Evolutionary conservation across 768 basidiomycete species (phyloP).

Genomic region (Termitomyces sp.): DNA sequence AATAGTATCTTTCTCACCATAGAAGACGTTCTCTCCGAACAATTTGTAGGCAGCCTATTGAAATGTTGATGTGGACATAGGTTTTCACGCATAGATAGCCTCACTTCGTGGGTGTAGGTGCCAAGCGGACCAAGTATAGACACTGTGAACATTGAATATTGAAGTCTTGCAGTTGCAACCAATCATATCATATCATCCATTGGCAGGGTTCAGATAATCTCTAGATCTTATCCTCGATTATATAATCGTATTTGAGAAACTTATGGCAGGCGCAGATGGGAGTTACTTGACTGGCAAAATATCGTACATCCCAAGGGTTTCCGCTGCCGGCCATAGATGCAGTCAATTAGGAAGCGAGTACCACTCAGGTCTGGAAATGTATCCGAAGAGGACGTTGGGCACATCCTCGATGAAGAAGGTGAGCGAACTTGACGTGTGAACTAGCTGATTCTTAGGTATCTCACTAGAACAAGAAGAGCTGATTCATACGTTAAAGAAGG

Average conservation of each 20-base stretch:
- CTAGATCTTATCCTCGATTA: too few species aligned
- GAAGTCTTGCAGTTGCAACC: neutral
- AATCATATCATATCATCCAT: neutral
- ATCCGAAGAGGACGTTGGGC: constrained; percentile 20
- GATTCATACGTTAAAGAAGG: constrained; percentile 40
- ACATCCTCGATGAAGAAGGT: constrained; percentile 53
- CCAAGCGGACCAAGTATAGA: constrained; percentile 64
- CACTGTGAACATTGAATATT: constrained; percentile 20
- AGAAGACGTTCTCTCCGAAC: constrained; percentile 27
- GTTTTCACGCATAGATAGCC: neutral
- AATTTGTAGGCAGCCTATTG: constrained; percentile 33
- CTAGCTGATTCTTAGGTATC: neutral
- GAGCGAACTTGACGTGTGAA: neutral
- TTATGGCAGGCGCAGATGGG: neutral
- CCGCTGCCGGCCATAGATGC: constrained; percentile 16
- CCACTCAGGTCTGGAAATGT: constrained; percentile 33
- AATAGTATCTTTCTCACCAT: constrained; percentile 29
- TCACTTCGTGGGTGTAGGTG: constrained; percentile 60
- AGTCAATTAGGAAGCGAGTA: constrained; percentile 36
- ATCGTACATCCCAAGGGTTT: neutral
- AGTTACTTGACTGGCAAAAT: neutral
- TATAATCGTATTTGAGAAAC: too few species aligned
- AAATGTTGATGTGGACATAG: neutral
- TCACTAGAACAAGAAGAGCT: constrained; percentile 55
- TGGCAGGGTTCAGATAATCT: too few species aligned